phyloP scores from a whole-genome alignment of 1,284 basidiomycete genomes.

The Sporisorium exsertum region DNA sequence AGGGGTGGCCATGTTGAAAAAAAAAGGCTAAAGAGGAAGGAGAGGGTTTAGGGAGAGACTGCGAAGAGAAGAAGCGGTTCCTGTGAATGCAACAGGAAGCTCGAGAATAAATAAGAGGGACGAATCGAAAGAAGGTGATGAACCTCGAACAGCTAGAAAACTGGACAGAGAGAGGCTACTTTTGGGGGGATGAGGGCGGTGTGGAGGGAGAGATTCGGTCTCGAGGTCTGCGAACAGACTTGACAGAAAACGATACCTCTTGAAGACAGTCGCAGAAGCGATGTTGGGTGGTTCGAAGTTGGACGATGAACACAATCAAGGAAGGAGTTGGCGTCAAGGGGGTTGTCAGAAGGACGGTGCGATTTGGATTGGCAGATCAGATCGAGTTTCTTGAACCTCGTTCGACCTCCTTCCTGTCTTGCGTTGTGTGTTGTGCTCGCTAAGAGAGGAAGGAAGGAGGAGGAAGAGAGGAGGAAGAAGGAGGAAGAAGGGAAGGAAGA shows the following conservation, averaged over 20 bases:
- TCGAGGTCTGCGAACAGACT: too few relatives aligned
- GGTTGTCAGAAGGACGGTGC: constrained; percentile 37
- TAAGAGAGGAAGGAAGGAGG: constrained; percentile 55
- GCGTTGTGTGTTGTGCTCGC: constrained; percentile 51
- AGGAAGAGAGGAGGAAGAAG: constrained; percentile 42
- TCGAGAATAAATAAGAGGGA: not conserved
- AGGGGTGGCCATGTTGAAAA: constrained; percentile 52
- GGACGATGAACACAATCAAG: constrained; percentile 50
- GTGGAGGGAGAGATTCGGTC: constrained; percentile 9
- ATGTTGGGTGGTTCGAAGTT: constrained; percentile 21
- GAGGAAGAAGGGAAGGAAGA: constrained; percentile 53
- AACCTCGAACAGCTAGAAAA: constrained; percentile 38
- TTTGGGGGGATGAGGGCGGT: too few relatives aligned
- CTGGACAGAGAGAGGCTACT: constrained; percentile 46
- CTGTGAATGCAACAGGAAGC: constrained; percentile 9
- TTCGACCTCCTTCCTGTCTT: constrained; percentile 59
- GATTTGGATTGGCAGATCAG: constrained; percentile 52
- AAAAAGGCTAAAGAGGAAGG: constrained; percentile 11
- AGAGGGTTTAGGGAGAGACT: too few relatives aligned
- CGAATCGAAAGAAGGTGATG: constrained; percentile 24
- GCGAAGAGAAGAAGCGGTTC: not conserved
- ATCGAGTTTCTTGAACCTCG: constrained; percentile 53
- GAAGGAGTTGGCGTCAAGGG: constrained; percentile 29
- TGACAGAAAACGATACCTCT: constrained; percentile 4
- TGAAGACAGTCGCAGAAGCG: constrained; percentile 8